A percentile compares a stretch with the other conserved stretches of the same genome.
These are phyloP conservation scores for Xylaria curta DNA, from an alignment of 495 filamentous ascomycete species.

Conservation along the genomic window DNA sequence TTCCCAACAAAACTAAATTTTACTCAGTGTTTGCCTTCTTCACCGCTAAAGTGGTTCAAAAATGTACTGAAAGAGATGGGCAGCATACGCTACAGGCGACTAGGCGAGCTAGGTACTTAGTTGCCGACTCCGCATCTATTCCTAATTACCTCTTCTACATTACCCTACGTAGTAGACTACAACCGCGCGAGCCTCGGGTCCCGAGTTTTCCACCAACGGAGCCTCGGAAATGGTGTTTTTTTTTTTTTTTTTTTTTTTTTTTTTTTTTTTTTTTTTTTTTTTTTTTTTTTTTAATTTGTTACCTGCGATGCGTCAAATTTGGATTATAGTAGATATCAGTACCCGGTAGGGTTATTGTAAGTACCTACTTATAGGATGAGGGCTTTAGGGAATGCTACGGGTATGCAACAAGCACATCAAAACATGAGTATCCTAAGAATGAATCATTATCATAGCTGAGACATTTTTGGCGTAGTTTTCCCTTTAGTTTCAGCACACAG, in stretches of 20 bases:
- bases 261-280: not conserved
- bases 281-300: not conserved
- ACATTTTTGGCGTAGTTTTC: not conserved
- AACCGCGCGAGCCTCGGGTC: not conserved
- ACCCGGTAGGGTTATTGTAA: not conserved
- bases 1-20: conserved; percentile 21
- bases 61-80: not conserved
- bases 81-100: not conserved
- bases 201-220: not conserved
- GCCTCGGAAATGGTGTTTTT: not conserved
- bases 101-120: not conserved
- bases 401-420: no score
- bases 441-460: not conserved
- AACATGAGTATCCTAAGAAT: no score
- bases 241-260: not conserved
- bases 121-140: conserved; percentile 6
- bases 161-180: not conserved
- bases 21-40: not conserved
- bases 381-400: not conserved
- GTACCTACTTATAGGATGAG: not conserved
- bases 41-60: conserved; percentile 1
- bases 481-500: not conserved
- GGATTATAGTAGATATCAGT: not conserved
- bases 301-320: not conserved
- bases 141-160: not conserved